Evolutionary conservation across 306 rosid genomes (phyloP), one percentile per base, ranked within the genome.

Genomic region (Acacia acuminata): DNA sequence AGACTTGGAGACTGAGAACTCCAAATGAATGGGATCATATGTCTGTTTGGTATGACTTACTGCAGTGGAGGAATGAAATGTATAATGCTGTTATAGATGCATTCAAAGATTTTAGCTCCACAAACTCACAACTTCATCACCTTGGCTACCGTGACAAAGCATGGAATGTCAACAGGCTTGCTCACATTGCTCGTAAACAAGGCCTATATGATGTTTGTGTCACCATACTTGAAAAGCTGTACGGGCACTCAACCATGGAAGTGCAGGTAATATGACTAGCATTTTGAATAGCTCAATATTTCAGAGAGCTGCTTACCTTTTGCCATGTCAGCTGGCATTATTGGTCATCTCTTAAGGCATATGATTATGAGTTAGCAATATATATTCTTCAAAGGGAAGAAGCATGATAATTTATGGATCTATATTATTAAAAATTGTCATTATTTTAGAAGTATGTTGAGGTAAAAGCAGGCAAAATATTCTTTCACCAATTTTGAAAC

Each of bases 71-170:
- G 84, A 96, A 96, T 84, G 99, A 96, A 85, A 94, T 94, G 96
- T 96, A 96, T 84, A 96, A 88, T 85, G 79, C 93, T 79, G 99
- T 92, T 84, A 96, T 96, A 43, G 99, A 96, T 5, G 99, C 98
- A 71, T 96, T 96, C 90, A 96, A 96, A 86, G 99, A 96, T 91
- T 90, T 91, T 65, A 77, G 83, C 40, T 19, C 86, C 78, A 89
- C 98, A 69, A 94, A 96, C 87, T 79, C 94, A 38, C 89, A 91
- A 61, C 98, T 96, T 84, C 99, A 96, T 91, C 98, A 92, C 87
- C 99, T 96, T 87, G 99, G 99, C 79, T 94, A 85, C 88, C 99
- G 98, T 84, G 99, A 96, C 88, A 96, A 94, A 90, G 99, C 99
- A 44, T 96, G 99, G 99, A 96, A 90, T 77, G 99, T 96, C 77